phyloP scores from a whole-genome alignment of 2,329 filamentous ascomycete species.

The Fonsecaea nubica region DNA sequence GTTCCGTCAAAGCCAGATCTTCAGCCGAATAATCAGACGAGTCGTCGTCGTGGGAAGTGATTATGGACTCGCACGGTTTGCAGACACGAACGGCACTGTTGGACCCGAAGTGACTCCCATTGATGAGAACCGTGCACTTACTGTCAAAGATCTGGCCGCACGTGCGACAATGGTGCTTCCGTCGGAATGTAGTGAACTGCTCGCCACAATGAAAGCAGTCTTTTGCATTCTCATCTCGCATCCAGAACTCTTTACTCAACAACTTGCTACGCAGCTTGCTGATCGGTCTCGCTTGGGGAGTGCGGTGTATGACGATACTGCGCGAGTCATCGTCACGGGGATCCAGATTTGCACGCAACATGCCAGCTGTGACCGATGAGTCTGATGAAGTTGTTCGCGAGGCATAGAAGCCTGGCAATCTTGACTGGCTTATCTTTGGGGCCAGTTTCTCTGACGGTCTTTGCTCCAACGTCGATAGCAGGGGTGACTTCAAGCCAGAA shows the following conservation, averaged over 20 bases:
- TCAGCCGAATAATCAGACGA: constrained; percentile 91
- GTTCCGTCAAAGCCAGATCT: constrained; percentile 50
- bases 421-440: constrained; percentile 52
- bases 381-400: constrained; percentile 51
- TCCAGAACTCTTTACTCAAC: constrained; percentile 96
- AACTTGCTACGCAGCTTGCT: constrained; percentile 82
- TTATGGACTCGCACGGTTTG: constrained; percentile 88
- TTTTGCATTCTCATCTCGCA: constrained; percentile 97
- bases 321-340: constrained; percentile 47
- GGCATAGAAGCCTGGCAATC: constrained; percentile 53
- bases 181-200: constrained; percentile 87
- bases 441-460: constrained; percentile 45
- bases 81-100: constrained; percentile 85
- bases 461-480: constrained; percentile 20
- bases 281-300: constrained; percentile 47
- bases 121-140: constrained; percentile 91
- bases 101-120: constrained; percentile 86
- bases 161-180: constrained; percentile 92
- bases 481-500: constrained; percentile 33
- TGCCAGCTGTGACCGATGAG: constrained; percentile 39
- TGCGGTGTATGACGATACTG: constrained; percentile 27
- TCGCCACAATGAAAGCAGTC: constrained; percentile 94
- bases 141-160: constrained; percentile 99
- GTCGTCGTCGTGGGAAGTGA: constrained; percentile 86
- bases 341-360: constrained; percentile 19